phyloP scores from a whole-genome alignment of 805 yeast species.

The Ogataea saltuana region DNA sequence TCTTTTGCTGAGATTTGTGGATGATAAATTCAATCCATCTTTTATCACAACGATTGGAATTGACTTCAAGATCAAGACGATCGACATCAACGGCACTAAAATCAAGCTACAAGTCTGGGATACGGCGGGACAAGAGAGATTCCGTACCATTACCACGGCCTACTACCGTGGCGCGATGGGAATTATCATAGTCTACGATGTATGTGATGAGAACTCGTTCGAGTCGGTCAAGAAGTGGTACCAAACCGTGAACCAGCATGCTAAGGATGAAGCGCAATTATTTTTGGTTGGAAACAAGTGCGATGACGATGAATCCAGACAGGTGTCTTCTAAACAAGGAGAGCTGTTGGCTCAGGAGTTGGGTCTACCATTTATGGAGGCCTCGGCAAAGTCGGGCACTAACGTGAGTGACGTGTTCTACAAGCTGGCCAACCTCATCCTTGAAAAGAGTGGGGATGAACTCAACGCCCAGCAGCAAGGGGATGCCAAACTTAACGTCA shows the following conservation, averaged over 20 bases:
- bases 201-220: conserved; percentile 87
- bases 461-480: conserved; percentile 25
- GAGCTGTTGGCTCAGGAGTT: conserved; percentile 82
- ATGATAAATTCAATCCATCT: conserved; percentile 93
- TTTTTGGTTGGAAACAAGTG: conserved; percentile 94
- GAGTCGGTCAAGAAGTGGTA: conserved; percentile 94
- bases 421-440: conserved; percentile 82
- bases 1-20: conserved; percentile 87
- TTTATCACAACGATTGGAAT: conserved; percentile 98
- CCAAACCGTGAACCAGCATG: conserved; percentile 93
- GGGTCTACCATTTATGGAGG: conserved; percentile 90
- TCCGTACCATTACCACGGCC: conserved; percentile 92
- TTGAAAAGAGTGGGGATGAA: conserved; percentile 65
- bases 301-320: conserved; percentile 86
- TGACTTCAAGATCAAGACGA: conserved; percentile 95
- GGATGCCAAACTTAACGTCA: too few relatives aligned
- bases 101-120: conserved; percentile 97
- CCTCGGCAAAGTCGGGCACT: conserved; percentile 90
- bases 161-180: conserved; percentile 91
- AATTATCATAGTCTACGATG: conserved; percentile 79
- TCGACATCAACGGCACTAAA: conserved; percentile 88
- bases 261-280: conserved; percentile 92
- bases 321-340: conserved; percentile 88
- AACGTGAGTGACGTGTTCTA: conserved; percentile 92
- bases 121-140: conserved; percentile 96